Evolutionary conservation across 352 stramenopile genomes (phyloP).

Genomic region (Phytophthora pluvialis): DNA sequence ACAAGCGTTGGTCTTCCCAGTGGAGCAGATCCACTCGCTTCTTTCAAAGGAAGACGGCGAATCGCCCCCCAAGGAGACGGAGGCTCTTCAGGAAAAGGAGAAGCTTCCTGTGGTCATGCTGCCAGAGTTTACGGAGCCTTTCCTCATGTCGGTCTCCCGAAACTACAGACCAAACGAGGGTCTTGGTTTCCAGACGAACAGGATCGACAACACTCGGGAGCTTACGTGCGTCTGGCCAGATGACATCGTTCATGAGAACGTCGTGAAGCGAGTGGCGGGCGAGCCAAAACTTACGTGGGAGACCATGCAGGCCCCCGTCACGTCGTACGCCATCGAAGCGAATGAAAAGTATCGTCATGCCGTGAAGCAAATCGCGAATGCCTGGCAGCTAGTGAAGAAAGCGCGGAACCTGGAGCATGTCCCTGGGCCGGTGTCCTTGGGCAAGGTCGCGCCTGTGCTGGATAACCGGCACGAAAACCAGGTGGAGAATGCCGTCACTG

Average conservation of each 20-base stretch:
- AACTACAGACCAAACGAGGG: conserved; percentile 38
- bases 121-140: conserved; percentile 52
- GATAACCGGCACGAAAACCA: conserved; percentile 9
- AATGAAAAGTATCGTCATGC: conserved; percentile 61
- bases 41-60: conserved; percentile 21
- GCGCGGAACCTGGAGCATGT: neutral
- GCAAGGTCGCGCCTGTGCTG: conserved; percentile 18
- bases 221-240: conserved; percentile 72
- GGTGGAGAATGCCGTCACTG: conserved; percentile 25
- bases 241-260: conserved; percentile 37
- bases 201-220: conserved; percentile 36
- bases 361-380: conserved; percentile 29
- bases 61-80: conserved; percentile 2
- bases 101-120: conserved; percentile 29
- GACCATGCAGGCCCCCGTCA: conserved; percentile 63
- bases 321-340: conserved; percentile 64
- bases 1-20: conserved; percentile 19
- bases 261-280: conserved; percentile 34
- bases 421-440: conserved; percentile 14
- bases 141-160: conserved; percentile 43
- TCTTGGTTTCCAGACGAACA: conserved; percentile 47
- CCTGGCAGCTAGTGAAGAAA: conserved; percentile 26
- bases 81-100: conserved; percentile 22
- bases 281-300: conserved; percentile 70
- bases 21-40: conserved; percentile 16